A percentile compares a stretch with the other conserved stretches of the same genome.
Evolutionary conservation across 441 rosid genomes (phyloP).

Genomic region (Arabidopsis hybrid): DNA sequence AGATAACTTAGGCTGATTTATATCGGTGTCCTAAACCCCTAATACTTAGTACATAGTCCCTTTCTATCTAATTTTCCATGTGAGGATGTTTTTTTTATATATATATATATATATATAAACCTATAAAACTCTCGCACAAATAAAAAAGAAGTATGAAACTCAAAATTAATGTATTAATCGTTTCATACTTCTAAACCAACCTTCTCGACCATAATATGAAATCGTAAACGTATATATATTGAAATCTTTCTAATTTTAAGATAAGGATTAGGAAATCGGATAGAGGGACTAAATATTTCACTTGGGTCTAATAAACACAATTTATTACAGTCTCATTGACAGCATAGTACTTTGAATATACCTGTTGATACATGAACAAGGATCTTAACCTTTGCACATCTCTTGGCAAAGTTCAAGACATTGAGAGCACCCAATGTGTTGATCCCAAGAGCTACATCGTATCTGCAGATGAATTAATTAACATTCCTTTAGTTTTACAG

Average conservation of each 20-base stretch:
- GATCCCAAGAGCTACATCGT: conserved; percentile 71
- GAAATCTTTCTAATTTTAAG: neutral
- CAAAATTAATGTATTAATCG: neutral
- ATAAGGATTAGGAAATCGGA: neutral
- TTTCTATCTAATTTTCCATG: neutral
- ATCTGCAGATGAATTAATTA: conserved; percentile 50
- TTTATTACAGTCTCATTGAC: neutral
- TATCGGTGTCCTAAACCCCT: no score
- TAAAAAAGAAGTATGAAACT: neutral
- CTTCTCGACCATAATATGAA: neutral
- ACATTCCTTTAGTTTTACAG: neutral
- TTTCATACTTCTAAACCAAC: neutral
- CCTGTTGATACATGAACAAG: conserved; percentile 89
- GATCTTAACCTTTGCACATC: conserved; percentile 56
- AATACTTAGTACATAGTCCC: neutral
- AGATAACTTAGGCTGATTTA: neutral
- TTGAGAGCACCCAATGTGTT: conserved; percentile 77
- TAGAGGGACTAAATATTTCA: neutral
- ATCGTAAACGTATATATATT: neutral
- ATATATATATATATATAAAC: no score
- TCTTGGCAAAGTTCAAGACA: conserved; percentile 65
- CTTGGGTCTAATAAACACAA: conserved; percentile 3
- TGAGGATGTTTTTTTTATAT: no score
- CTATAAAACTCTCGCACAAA: no score
- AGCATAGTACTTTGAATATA: conserved; percentile 26